These are phyloP conservation scores for Trichoderma atroviride DNA, from an alignment of 2,329 filamentous ascomycete species.

Conservation along the genomic window DNA sequence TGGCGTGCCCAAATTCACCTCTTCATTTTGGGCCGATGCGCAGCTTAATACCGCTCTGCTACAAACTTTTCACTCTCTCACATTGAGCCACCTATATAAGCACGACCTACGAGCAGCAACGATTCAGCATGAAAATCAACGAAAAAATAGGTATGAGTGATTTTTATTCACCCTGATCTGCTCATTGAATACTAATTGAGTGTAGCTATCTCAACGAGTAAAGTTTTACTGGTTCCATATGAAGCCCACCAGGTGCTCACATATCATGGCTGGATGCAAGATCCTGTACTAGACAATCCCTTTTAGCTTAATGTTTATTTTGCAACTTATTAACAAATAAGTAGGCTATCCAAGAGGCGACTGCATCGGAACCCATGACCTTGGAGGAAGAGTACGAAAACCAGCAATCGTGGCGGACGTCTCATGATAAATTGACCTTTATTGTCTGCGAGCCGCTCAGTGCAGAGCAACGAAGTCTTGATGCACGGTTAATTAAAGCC, in stretches of 20 bases:
- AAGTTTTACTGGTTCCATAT: conserved; percentile 81
- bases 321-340: not conserved
- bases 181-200: not conserved
- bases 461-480: not conserved
- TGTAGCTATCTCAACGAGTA: conserved; percentile 66
- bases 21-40: not conserved
- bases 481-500: conserved; percentile 33
- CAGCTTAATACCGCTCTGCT: not conserved
- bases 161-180: no score
- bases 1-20: not conserved
- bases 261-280: conserved; percentile 93
- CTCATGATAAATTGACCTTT: conserved; percentile 88
- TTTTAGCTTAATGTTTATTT: not conserved
- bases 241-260: conserved; percentile 75
- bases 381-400: conserved; percentile 85
- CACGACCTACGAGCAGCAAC: not conserved
- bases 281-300: conserved; percentile 54
- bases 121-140: conserved; percentile 48
- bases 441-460: conserved; percentile 68
- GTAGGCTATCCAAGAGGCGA: conserved; percentile 76
- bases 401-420: conserved; percentile 82
- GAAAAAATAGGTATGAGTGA: conserved; percentile 44
- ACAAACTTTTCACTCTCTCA: not conserved
- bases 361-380: conserved; percentile 82
- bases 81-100: not conserved